A percentile compares a stretch with the other conserved stretches of the same genome.
These are phyloP conservation scores for Ganoderma lingzhi DNA, from an alignment of 1,284 basidiomycete species.

Conservation along the genomic window DNA sequence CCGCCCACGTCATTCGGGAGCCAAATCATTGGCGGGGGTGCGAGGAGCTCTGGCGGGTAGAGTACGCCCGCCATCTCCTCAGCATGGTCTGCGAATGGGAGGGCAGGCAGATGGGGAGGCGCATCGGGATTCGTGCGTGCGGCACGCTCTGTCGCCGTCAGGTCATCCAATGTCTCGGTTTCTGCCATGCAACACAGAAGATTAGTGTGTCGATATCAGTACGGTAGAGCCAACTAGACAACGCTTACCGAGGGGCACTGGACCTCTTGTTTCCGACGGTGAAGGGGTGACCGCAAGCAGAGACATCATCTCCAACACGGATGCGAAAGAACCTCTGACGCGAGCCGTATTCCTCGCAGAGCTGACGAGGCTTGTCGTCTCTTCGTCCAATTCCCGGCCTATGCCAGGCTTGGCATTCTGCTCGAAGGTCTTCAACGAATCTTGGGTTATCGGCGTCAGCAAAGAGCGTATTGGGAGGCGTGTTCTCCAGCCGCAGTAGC, in stretches of 20 bases:
- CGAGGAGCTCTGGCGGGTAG: conserved; percentile 82
- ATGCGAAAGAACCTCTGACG: conserved; percentile 73
- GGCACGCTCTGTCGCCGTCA: conserved; percentile 78
- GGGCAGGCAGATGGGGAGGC: conserved; percentile 73
- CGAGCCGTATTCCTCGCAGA: conserved; percentile 50
- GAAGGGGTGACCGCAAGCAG: conserved; percentile 74
- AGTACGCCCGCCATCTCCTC: conserved; percentile 79
- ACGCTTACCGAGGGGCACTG: conserved; percentile 73
- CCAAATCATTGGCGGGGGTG: conserved; percentile 82
- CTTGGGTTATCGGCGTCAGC: conserved; percentile 62
- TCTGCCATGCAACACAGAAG: conserved; percentile 43
- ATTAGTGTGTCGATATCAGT: background rate
- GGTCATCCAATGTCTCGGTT: conserved; percentile 81
- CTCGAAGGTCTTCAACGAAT: conserved; percentile 64
- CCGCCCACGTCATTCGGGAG: conserved; percentile 78
- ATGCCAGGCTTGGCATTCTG: conserved; percentile 48
- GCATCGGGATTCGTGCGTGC: conserved; percentile 81
- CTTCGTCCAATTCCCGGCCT: conserved; percentile 53
- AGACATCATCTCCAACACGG: conserved; percentile 84
- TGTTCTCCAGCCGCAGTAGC: conserved; percentile 58
- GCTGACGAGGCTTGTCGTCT: conserved; percentile 60
- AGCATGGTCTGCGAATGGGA: conserved; percentile 75
- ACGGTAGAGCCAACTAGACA: background rate
- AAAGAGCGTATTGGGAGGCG: conserved; percentile 55
- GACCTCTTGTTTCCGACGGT: conserved; percentile 58